Conservation (phyloP, 208 protist genomes). For the Crithidia fasciculata region DNA sequence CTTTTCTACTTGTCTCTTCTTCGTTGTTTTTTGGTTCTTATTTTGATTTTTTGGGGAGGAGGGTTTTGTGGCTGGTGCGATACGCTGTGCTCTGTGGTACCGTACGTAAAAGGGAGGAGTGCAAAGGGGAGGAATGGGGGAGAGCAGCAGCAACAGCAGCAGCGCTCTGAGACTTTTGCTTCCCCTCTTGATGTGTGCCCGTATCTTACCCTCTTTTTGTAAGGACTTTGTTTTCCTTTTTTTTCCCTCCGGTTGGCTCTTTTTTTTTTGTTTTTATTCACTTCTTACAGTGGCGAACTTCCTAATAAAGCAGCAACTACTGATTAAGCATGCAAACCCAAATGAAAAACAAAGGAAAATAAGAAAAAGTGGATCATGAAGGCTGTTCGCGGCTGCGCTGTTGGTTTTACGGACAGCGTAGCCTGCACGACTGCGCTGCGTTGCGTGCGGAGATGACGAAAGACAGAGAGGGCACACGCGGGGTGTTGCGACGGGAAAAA, state of each 20-base stretch:
- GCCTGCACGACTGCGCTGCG: too few species aligned
- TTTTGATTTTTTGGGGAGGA: too few species aligned
- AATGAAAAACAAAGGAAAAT: neutral
- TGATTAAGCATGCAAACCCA: neutral
- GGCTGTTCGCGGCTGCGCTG: too few species aligned
- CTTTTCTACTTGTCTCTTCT: too few species aligned
- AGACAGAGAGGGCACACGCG: too few species aligned
- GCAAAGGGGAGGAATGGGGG: neutral
- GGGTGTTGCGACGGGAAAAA: too few species aligned
- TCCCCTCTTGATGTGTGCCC: neutral
- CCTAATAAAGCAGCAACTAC: neutral
- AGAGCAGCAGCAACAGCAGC: neutral
- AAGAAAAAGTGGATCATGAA: neutral
- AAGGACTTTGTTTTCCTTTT: neutral
- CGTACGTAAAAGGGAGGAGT: too few species aligned
- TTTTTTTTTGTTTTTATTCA: conserved; percentile 8
- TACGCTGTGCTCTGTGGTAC: too few species aligned
- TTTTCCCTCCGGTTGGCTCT: conserved; percentile 2
- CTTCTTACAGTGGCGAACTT: neutral
- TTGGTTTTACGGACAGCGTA: neutral
- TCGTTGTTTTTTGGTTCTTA: too few species aligned
- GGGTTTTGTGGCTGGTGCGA: too few species aligned
- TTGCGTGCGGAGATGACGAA: too few species aligned
- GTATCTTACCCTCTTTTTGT: too few species aligned
- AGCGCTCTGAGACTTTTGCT: neutral